Base-by-base conservation (phyloP, 2,329 filamentous ascomycete genomes). In the Zymoseptoria tritici region DNA sequence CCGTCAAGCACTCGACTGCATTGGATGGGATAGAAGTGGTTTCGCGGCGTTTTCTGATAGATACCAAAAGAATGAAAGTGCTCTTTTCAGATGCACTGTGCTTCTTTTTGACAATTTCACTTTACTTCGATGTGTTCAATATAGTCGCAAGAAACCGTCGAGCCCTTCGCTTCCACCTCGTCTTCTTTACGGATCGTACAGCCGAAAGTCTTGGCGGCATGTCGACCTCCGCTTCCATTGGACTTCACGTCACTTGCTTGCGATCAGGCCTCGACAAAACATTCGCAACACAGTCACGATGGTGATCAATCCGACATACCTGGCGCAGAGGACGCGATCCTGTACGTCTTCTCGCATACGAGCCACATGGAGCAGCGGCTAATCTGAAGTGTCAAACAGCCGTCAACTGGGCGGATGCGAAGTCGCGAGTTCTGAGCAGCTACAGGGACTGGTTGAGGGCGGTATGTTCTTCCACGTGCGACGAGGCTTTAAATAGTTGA, bases 401-500 rank as follows among this genome's bases (percentile, higher is more conserved):
- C 75, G 81, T 85, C 79, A 96, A 88, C 82, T 96, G 90, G 91
- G 74, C 78, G 70, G 91, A 97, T 81, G 93, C 93, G 71, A 90
- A 89, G 79, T 82, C 81, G 75, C 86, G 93, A 81, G 94, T 97
- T 66, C 78, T 97, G 70, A 85, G 86, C 74, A 88, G 90, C 70
- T 99, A 99, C 81, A 85, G 94, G 75, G 88, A 93, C 81, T 99
- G 94, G 94, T 85, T 97, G 71, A 87, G 94, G 82, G 87, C 91
- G 78, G 94, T 99, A 88, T 74, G 92, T 68, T 46, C 36, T 46
- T 16, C 36, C 36, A 16, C 6, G 13, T n/a, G 36, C 36, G 36
- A 16, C 36, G 16, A 13, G 11, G 16, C 16, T 46, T n/a, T n/a
- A 87, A 58, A 46, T 7, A 24, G 4, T 26, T n/a, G 54, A 55